Evolutionary conservation across 768 basidiomycete genomes (phyloP), one percentile per base, ranked within the genome.

Genomic region (Podaxis sp.): DNA sequence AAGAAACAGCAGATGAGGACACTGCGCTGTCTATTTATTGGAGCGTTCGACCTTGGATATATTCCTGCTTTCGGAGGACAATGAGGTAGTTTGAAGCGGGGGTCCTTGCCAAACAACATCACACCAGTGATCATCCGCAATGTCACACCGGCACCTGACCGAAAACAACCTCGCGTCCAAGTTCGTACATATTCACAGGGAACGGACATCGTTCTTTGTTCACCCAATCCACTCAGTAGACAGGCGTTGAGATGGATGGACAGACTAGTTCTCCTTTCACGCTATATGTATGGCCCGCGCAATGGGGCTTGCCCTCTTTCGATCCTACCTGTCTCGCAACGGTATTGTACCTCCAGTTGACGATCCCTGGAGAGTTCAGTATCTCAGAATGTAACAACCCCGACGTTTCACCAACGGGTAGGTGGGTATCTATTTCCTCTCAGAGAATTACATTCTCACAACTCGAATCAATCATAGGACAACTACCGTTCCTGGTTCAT

Each of bases 321-420:
- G 89, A 93, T 59, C 82, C 89, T 0, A 70, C 77, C 14, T 90
- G 85, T 69, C 75, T 90, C 21, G 82, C 85, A 3, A 80, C 89
- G 0, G 72, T 89, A 4, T 72, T 91, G 47, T 87, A 86, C 67
- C 81, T 91, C 27, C 90, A 92, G 68, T 72, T 87, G 23, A 73
- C 82, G 13, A 77, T 89, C 50, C 89, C 91, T 1, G 88, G 86
- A n/a, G 76, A 81, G 66, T 93, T 89, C 71, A 72, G 70, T 16
- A 71, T 93, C 27, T 73, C 76, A 37, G 82, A 86, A 71, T 88
- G 83, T 67, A 78, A 80, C 3, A 84, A 89, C 70, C 86, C 89
- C 7, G 89, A 91, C 73, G 62, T 79, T 21, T 90, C 91, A 51
- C 89, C 91, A 13, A 85, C 78, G 66, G 91, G 91, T 87, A 70